Conservation (phyloP, 2,329 filamentous ascomycete genomes). For the Alternaria infectoria region DNA sequence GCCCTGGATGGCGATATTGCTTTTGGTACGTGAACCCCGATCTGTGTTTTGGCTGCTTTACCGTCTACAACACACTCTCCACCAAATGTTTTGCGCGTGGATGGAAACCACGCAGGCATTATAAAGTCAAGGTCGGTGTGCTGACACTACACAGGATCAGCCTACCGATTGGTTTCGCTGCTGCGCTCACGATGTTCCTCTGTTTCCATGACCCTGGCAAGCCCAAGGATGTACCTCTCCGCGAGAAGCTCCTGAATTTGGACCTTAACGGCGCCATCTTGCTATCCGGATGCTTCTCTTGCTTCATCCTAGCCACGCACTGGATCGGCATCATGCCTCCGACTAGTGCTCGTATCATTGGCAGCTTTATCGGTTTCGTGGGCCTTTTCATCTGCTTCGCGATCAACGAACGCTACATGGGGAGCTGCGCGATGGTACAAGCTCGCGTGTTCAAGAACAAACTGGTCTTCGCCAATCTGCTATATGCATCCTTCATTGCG, state of each 20-base stretch:
- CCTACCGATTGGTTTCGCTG: slow-evolving; percentile 52
- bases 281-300: slow-evolving; percentile 25
- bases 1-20: slow-evolving; percentile 51
- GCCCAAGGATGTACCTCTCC: slow-evolving; percentile 15
- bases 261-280: slow-evolving; percentile 33
- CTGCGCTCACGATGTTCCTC: slow-evolving; percentile 32
- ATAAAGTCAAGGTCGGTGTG: not conserved
- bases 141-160: slow-evolving; percentile 43
- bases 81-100: not conserved
- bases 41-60: not conserved
- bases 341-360: slow-evolving; percentile 54
- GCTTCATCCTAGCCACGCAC: slow-evolving; percentile 39
- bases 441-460: slow-evolving; percentile 27
- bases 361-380: slow-evolving; percentile 56
- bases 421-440: slow-evolving; percentile 36
- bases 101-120: not conserved
- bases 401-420: slow-evolving; percentile 34
- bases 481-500: slow-evolving; percentile 33
- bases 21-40: slow-evolving; percentile 35
- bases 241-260: slow-evolving; percentile 30
- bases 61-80: not conserved
- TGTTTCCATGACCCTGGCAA: slow-evolving; percentile 25
- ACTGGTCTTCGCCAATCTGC: slow-evolving; percentile 20
- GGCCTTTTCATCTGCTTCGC: slow-evolving; percentile 54
- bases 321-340: slow-evolving; percentile 49